Evolutionary conservation across 1,284 basidiomycete genomes (phyloP).

Genomic region (Ceratobasidium theobromae): DNA sequence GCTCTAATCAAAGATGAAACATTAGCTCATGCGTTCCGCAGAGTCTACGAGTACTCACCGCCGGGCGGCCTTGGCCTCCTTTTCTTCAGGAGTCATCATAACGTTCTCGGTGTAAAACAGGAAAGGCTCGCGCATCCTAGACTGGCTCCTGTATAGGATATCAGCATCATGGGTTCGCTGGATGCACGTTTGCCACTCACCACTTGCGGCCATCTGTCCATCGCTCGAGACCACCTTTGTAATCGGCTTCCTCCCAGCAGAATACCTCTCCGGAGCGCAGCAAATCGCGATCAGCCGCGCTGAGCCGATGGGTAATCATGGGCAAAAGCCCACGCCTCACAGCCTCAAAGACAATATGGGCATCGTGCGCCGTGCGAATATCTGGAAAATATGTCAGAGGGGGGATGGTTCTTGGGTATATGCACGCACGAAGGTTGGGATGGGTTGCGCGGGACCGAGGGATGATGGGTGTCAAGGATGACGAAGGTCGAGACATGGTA

Average conservation of each 20-base stretch:
- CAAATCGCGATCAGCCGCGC: constrained; percentile 35
- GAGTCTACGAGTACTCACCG: not conserved
- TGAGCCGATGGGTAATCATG: constrained; percentile 35
- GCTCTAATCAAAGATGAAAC: constrained; percentile 8
- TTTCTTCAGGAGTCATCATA: constrained; percentile 36
- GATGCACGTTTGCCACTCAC: not conserved
- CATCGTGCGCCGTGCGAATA: constrained; percentile 37
- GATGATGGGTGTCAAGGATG: constrained; percentile 23
- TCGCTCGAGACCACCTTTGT: constrained; percentile 38
- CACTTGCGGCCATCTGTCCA: constrained; percentile 39
- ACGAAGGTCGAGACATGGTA: constrained; percentile 17
- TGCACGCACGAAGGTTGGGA: constrained; percentile 34
- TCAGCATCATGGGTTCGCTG: not conserved
- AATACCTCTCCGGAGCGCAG: constrained; percentile 36
- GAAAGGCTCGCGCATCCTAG: constrained; percentile 38
- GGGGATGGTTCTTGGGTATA: not conserved
- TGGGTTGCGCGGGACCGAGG: constrained; percentile 33
- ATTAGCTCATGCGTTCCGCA: not conserved
- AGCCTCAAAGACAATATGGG: constrained; percentile 37
- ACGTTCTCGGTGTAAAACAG: constrained; percentile 37
- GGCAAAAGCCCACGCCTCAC: constrained; percentile 34
- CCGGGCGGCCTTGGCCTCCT: constrained; percentile 33
- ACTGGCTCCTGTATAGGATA: constrained; percentile 24
- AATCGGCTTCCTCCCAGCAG: constrained; percentile 37
- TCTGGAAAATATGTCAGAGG: constrained; percentile 15